Conservation (phyloP, 345 rosid genomes). For the Populus simonii region DNA sequence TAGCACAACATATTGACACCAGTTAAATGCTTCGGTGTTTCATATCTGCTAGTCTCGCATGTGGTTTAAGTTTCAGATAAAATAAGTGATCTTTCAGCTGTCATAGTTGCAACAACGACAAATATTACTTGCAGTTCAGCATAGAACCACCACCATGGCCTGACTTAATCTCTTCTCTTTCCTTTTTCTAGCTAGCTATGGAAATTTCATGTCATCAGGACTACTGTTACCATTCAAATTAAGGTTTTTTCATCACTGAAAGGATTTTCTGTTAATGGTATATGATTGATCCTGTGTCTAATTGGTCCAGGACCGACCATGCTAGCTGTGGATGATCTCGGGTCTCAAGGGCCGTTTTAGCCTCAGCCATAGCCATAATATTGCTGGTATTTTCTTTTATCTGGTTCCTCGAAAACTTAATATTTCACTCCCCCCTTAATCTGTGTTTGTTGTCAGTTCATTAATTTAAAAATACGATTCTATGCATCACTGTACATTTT, state of each 20-base stretch:
- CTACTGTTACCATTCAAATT: not conserved
- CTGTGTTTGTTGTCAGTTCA: not conserved
- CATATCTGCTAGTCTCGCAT: conserved; percentile 18
- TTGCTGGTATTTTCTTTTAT: not conserved
- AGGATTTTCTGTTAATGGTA: not conserved
- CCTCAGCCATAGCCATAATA: not conserved
- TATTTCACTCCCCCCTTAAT: not conserved
- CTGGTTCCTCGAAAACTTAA: not conserved
- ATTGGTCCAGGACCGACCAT: not conserved
- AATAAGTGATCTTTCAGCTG: not conserved
- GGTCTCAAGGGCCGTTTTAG: not conserved
- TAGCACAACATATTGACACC: conserved; percentile 10
- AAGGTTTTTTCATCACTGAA: not conserved
- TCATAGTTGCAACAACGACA: not conserved
- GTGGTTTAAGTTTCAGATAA: conserved; percentile 17
- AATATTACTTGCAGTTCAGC: not conserved
- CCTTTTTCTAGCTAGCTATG: not conserved
- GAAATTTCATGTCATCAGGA: not conserved
- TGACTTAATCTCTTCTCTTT: not conserved
- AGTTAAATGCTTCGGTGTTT: conserved; percentile 2
- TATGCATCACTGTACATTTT: not conserved
- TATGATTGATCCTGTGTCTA: not conserved
- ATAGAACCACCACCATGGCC: not conserved
- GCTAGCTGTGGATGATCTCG: not conserved
- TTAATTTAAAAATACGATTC: not conserved